Base-by-base conservation (phyloP, 345 rosid genomes). In the Euphorbia tirucalli region DNA sequence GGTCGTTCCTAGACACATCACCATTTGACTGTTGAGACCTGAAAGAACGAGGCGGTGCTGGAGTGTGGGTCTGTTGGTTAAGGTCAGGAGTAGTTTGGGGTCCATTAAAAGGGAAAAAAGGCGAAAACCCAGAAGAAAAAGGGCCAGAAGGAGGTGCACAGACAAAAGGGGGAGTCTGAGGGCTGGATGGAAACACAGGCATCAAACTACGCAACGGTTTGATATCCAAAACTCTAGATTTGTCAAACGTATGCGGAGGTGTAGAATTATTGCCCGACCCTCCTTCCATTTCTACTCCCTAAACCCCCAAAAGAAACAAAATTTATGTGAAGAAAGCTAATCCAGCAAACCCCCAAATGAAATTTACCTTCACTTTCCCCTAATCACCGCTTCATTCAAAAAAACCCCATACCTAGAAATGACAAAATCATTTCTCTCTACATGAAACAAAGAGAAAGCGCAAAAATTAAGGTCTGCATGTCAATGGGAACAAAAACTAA, bases 171-270 rank as follows among this genome's bases (percentile, higher is more conserved):
- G 86, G 85, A 61, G 76, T 85, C 70, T 88, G 84, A 3, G 80
- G 68, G 4, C 65, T 68, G 0, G 80, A 70, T 0, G 92, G 88
- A 48, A 89, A 92, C 43, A 85, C 66, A 3, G 97, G 98, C 44
- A 52, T 81, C 72, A 93, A 79, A 79, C 78, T 74, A n/a, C 96
- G 90, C 39, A 93, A 71, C 2, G 98, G 98, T 78, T 84, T 87
- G 43, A 91, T 87, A 79, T 93, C 97, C 74, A 87, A 78, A 50
- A 93, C 97, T 74, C 82, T 82, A 0, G 88, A 79, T 74, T 87
- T 93, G 72, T 91, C 92, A 55, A 63, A 57, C 60, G 68, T 69
- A 72, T 59, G 43, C n/a, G 81, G n/a, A 55, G 76, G 65, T 65
- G 77, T 62, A 66, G 78, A 52, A 62, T 71, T 64, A 60, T 21